A percentile compares a stretch with the other conserved stretches of the same genome.
Evolutionary conservation across 202 grass and related monocot genomes (phyloP).

Genomic region (Digitaria exilis): DNA sequence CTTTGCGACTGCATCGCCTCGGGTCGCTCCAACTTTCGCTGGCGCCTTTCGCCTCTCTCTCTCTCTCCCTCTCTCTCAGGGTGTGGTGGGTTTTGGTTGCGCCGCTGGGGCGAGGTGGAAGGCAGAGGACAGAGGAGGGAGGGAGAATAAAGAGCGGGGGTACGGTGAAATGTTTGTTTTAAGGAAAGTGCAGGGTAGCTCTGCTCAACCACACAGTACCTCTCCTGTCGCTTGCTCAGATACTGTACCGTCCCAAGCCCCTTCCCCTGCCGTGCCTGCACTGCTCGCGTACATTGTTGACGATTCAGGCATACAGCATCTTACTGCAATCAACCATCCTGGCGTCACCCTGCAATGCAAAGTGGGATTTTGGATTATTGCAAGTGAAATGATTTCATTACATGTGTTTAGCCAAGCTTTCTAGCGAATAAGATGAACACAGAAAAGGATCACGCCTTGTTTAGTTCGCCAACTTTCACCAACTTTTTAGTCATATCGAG

Average conservation of each 20-base stretch:
- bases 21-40: slow-evolving; percentile 27
- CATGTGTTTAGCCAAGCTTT: no score
- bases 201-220: slow-evolving; percentile 1
- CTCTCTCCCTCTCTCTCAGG: neutral
- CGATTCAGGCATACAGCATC: neutral
- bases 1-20: neutral
- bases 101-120: neutral
- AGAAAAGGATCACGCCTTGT: no score
- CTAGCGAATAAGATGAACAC: no score
- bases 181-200: neutral
- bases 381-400: no score
- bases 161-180: slow-evolving; percentile 30
- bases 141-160: slow-evolving; percentile 4
- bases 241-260: neutral
- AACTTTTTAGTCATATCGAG: no score
- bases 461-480: no score
- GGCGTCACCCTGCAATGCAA: neutral
- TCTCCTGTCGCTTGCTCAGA: neutral
- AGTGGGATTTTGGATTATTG: slow-evolving; percentile 16
- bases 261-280: neutral
- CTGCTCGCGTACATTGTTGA: neutral
- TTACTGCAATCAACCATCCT: no score
- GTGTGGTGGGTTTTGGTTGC: neutral
- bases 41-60: neutral
- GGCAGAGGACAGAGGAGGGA: neutral